Conservation (phyloP, 805 yeast species). For the Lipomyces orientalis region DNA sequence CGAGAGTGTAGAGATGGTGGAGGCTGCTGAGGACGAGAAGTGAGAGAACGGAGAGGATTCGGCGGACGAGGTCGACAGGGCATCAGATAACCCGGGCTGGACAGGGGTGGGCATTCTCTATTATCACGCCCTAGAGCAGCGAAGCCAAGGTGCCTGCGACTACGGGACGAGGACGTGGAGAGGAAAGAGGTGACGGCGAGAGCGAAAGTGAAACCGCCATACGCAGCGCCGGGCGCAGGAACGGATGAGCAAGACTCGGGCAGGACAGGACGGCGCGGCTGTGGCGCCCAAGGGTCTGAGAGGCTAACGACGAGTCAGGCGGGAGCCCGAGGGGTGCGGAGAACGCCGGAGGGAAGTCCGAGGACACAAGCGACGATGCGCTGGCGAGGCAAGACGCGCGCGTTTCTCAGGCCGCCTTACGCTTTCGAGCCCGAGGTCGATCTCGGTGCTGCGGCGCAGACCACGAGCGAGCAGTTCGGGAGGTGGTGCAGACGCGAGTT, state of each 20-base stretch:
- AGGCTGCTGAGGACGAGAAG: slow-evolving; percentile 1
- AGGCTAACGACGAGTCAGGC: too few relatives aligned
- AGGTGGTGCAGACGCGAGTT: not conserved
- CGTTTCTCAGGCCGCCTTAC: not conserved
- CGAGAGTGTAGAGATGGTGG: not conserved
- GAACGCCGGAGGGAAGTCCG: not conserved
- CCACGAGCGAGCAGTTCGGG: slow-evolving; percentile 1
- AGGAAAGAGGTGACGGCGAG: not conserved
- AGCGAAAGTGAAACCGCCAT: not conserved
- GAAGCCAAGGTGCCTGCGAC: not conserved
- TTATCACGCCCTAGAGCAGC: not conserved
- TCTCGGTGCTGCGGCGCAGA: not conserved
- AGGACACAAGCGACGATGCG: not conserved
- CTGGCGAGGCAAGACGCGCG: not conserved
- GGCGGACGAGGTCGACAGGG: slow-evolving; percentile 5
- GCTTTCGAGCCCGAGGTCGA: not conserved
- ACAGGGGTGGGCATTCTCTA: not conserved
- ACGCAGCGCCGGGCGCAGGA: not conserved
- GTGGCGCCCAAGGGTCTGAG: not conserved
- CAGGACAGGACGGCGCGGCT: not conserved
- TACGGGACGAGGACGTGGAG: not conserved
- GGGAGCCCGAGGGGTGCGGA: not conserved
- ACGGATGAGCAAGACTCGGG: not conserved
- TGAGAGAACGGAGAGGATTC: not conserved
- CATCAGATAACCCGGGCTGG: not conserved